Evolutionary conservation across 257 asterid species (phyloP).

Genomic region (Nemophila menziesii): DNA sequence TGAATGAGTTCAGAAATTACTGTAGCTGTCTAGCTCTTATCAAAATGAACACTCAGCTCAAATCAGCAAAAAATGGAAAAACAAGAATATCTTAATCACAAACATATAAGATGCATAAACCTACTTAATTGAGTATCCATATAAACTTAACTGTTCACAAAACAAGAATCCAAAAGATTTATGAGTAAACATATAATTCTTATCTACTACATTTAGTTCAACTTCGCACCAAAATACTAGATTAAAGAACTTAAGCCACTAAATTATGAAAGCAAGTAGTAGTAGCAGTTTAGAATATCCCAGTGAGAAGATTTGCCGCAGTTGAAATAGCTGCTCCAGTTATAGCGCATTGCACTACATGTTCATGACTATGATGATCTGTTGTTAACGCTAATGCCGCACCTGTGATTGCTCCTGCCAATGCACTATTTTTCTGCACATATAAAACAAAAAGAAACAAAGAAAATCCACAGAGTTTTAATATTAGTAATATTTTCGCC

Average conservation of each 20-base stretch:
- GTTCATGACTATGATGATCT: slow-evolving; percentile 62
- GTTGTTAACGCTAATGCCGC: slow-evolving; percentile 68
- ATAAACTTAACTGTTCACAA: too few relatives aligned
- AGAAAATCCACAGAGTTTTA: background rate
- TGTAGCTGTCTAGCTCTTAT: too few relatives aligned
- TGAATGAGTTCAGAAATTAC: too few relatives aligned
- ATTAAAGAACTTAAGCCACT: background rate
- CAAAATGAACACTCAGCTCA: too few relatives aligned
- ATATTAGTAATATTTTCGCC: too few relatives aligned
- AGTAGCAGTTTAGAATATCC: slow-evolving; percentile 37
- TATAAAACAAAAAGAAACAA: background rate
- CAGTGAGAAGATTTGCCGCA: slow-evolving; percentile 74
- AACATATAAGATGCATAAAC: too few relatives aligned
- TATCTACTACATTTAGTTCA: background rate
- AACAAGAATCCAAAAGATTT: background rate
- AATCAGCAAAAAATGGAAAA: too few relatives aligned
- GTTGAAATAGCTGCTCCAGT: slow-evolving; percentile 90
- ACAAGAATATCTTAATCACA: too few relatives aligned
- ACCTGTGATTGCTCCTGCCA: slow-evolving; percentile 89
- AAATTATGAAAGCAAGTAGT: background rate
- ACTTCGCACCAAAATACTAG: background rate
- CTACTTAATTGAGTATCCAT: too few relatives aligned
- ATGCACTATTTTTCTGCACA: slow-evolving; percentile 65
- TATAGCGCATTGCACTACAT: slow-evolving; percentile 66
- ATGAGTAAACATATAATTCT: background rate